These are phyloP conservation scores for Debaryomyces coudertii DNA, from an alignment of 1,139 yeast genomes.

Conservation along the genomic window DNA sequence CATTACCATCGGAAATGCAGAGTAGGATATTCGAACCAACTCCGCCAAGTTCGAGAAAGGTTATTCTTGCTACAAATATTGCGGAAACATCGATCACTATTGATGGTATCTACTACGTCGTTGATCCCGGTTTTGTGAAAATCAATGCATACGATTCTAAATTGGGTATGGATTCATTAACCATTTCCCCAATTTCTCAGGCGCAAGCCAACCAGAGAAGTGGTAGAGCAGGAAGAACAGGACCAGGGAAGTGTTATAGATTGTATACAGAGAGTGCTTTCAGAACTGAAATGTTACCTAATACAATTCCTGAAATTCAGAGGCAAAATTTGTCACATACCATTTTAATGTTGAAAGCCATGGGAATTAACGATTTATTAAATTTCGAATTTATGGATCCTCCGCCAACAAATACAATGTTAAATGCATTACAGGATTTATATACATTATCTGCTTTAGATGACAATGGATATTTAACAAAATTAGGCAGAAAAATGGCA, in stretches of 20 bases:
- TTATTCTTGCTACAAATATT: slow-evolving; percentile 76
- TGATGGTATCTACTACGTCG: slow-evolving; percentile 75
- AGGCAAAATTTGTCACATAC: slow-evolving; percentile 87
- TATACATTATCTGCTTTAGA: slow-evolving; percentile 84
- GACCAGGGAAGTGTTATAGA: slow-evolving; percentile 80
- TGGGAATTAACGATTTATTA: slow-evolving; percentile 85
- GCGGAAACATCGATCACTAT: slow-evolving; percentile 84
- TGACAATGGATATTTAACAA: slow-evolving; percentile 73
- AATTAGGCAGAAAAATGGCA: slow-evolving; percentile 81
- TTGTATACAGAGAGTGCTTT: slow-evolving; percentile 72
- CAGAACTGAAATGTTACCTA: slow-evolving; percentile 77
- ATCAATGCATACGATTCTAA: slow-evolving; percentile 76
- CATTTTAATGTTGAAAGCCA: slow-evolving; percentile 86
- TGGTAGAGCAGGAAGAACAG: slow-evolving; percentile 87
- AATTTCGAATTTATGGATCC: slow-evolving; percentile 94
- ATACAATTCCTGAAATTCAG: slow-evolving; percentile 89
- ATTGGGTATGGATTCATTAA: slow-evolving; percentile 75
- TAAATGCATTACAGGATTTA: slow-evolving; percentile 80
- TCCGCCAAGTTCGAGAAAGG: slow-evolving; percentile 70
- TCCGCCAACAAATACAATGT: slow-evolving; percentile 76
- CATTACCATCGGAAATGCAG: slow-evolving; percentile 77
- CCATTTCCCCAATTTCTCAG: slow-evolving; percentile 74
- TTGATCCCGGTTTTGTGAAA: slow-evolving; percentile 83
- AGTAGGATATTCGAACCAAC: slow-evolving; percentile 74
- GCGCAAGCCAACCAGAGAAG: slow-evolving; percentile 85